Evolutionary conservation across 1,139 yeast species (phyloP).

Genomic region (Protomyces macrosporus): DNA sequence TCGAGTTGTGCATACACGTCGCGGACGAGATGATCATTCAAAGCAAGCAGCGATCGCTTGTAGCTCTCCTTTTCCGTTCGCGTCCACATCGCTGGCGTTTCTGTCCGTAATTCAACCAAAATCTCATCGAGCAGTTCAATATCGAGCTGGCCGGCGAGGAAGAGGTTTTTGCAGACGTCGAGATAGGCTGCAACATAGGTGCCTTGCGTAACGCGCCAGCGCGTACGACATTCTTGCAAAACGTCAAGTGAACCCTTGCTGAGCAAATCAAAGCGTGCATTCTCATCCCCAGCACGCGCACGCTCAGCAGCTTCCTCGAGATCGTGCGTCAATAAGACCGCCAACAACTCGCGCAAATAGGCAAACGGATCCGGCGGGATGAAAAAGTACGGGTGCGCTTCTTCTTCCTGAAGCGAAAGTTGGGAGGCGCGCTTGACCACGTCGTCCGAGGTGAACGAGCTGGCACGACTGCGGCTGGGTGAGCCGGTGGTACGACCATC

Average conservation of each 20-base stretch:
- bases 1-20: conserved; percentile 12
- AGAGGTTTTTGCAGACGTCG: neutral
- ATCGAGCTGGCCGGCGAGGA: conserved; percentile 1
- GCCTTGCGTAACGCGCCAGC: conserved; percentile 8
- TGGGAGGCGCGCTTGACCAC: neutral
- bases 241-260: conserved; percentile 2
- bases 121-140: conserved; percentile 11
- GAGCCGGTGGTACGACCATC: neutral
- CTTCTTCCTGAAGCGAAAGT: neutral
- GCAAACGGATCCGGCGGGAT: conserved; percentile 5
- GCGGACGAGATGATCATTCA: conserved; percentile 17
- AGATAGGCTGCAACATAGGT: neutral
- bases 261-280: neutral
- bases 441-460: neutral
- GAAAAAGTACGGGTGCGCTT: neutral
- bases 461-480: neutral
- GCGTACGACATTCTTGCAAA: neutral
- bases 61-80: neutral
- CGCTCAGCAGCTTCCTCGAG: neutral
- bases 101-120: neutral
- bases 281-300: neutral
- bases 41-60: neutral
- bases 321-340: conserved; percentile 6
- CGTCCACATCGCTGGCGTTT: neutral
- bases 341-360: neutral